Percentiles rank a stretch among this genome's conserved stretches.
These are phyloP conservation scores for Russula olivacea DNA, from an alignment of 768 basidiomycete genomes.

Conservation along the genomic window DNA sequence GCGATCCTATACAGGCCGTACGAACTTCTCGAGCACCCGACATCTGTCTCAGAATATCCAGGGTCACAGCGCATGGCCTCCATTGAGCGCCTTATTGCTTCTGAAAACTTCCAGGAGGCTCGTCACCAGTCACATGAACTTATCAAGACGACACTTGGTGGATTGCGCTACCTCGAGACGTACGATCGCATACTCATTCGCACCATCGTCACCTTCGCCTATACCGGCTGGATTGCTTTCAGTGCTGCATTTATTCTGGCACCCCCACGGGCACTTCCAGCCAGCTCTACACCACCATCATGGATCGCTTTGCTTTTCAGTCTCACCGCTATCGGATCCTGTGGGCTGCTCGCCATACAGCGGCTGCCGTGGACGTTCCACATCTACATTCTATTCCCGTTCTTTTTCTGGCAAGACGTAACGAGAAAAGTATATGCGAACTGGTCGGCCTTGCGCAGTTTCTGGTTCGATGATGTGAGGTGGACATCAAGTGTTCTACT, in stretches of 20 bases:
- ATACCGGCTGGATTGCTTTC: constrained; percentile 73
- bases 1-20: constrained; percentile 63
- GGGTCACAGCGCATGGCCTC: constrained; percentile 35
- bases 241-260: constrained; percentile 53
- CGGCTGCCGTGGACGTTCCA: constrained; percentile 67
- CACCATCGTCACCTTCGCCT: constrained; percentile 61
- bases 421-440: constrained; percentile 7
- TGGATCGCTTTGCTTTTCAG: constrained; percentile 24
- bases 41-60: constrained; percentile 28
- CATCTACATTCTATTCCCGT: constrained; percentile 67
- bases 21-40: constrained; percentile 37
- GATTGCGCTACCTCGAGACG: constrained; percentile 75
- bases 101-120: constrained; percentile 43
- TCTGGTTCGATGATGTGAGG: not conserved
- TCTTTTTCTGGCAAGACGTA: constrained; percentile 69
- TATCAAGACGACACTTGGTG: constrained; percentile 48
- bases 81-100: constrained; percentile 44
- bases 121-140: constrained; percentile 46
- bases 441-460: not conserved
- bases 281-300: not conserved
- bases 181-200: constrained; percentile 67
- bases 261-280: constrained; percentile 28
- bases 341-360: constrained; percentile 54
- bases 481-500: constrained; percentile 25
- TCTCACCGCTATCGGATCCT: constrained; percentile 37